A percentile compares a stretch with the other conserved stretches of the same genome.
Conservation (phyloP, 345 rosid genomes). For the Bretschneidera sinensis region DNA sequence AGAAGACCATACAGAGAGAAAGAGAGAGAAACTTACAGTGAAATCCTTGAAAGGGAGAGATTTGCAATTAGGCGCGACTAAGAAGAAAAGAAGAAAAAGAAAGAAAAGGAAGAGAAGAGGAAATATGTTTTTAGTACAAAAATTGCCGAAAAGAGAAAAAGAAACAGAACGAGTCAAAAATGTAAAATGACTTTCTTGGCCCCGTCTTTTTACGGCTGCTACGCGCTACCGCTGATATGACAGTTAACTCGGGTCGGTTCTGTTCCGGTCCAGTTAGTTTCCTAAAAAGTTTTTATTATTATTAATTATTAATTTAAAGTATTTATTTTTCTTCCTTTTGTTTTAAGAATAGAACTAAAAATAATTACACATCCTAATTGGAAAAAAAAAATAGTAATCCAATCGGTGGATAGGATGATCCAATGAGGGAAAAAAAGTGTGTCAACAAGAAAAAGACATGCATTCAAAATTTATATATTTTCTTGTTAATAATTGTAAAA, state of each 20-base stretch:
- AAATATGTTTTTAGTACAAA: background rate
- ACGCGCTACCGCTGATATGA: background rate
- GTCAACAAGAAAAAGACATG: no score
- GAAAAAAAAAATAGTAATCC: background rate
- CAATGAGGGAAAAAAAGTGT: no score
- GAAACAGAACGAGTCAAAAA: background rate
- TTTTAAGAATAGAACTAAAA: no score
- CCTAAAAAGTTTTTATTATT: no score
- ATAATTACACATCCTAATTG: background rate
- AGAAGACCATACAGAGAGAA: background rate
- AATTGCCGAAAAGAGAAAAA: background rate
- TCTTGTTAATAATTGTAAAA: no score
- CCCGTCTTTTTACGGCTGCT: background rate
- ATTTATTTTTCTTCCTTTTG: background rate
- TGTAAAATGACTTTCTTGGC: background rate
- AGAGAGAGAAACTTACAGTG: conserved; percentile 21
- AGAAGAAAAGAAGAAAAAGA: background rate
- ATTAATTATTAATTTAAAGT: no score
- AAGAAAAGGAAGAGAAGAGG: background rate
- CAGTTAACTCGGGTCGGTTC: background rate
- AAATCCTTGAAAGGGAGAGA: background rate
- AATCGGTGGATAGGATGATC: no score
- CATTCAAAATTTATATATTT: no score
- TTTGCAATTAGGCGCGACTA: background rate
- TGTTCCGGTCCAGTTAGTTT: background rate